Evolutionary conservation across 257 asterid genomes (phyloP).

Genomic region (Solanum clarkiae): DNA sequence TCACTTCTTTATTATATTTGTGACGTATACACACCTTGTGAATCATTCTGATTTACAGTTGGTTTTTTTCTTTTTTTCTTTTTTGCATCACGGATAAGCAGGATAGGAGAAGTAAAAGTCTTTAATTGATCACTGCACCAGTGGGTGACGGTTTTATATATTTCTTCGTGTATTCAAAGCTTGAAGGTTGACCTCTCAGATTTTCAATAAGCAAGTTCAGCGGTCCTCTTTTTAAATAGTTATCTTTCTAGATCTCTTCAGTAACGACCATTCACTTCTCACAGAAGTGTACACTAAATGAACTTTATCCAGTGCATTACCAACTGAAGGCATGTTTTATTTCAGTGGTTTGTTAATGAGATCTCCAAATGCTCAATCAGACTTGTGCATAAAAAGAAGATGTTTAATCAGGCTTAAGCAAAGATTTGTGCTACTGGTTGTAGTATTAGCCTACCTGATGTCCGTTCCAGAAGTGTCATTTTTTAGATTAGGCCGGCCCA

Average conservation of each 20-base stretch:
- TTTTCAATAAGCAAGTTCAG: neutral
- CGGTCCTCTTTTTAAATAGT: neutral
- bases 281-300: neutral
- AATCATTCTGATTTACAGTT: neutral
- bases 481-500: neutral
- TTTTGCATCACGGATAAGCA: neutral
- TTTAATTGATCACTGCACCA: neutral
- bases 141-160: neutral
- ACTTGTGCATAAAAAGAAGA: neutral
- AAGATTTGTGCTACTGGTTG: neutral
- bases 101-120: neutral
- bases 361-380: neutral
- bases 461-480: neutral
- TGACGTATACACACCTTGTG: neutral
- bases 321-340: neutral
- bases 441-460: neutral
- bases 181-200: neutral
- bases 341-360: neutral
- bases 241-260: neutral
- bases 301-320: neutral
- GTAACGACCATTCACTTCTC: neutral
- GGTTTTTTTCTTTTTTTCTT: neutral
- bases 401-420: neutral
- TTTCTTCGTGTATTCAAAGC: neutral
- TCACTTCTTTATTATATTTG: neutral